A percentile compares a stretch with the other conserved stretches of the same genome.
phyloP scores from a whole-genome alignment of 2,329 filamentous ascomycete species.

The Colletotrichum destructivum region DNA sequence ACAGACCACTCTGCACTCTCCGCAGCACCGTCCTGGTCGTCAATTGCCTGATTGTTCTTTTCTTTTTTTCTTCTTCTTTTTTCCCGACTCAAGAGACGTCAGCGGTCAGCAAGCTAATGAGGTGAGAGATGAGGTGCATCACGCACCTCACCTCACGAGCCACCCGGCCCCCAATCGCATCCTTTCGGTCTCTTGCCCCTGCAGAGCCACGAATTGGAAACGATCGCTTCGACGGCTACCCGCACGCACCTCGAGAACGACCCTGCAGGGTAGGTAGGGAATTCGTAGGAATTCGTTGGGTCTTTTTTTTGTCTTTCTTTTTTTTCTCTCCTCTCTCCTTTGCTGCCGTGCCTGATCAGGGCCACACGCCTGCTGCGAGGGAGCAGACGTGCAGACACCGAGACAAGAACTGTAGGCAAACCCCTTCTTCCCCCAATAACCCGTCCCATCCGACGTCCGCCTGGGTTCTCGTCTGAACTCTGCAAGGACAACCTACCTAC shows the following conservation, averaged over 20 bases:
- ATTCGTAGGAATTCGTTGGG: neutral
- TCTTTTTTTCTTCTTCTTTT: no score
- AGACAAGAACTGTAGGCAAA: slow-evolving; percentile 12
- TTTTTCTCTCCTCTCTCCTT: no score
- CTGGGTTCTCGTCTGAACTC: slow-evolving; percentile 32
- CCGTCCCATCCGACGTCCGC: slow-evolving; percentile 21
- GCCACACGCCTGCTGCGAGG: neutral
- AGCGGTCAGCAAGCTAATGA: slow-evolving; percentile 11
- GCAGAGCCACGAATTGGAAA: neutral
- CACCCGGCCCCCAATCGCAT: neutral
- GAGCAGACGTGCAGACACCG: neutral
- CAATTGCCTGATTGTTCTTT: neutral
- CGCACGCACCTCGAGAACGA: neutral
- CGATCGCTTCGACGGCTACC: neutral
- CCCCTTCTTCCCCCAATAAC: neutral
- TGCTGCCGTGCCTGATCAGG: neutral
- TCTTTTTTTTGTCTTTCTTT: neutral
- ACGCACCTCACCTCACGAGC: neutral
- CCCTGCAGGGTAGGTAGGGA: neutral
- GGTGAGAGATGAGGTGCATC: neutral
- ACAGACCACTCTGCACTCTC: neutral
- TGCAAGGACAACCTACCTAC: neutral
- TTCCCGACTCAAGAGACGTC: slow-evolving; percentile 2
- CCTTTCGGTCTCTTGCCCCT: neutral
- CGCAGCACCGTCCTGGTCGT: slow-evolving; percentile 9